Evolutionary conservation across 2,329 filamentous ascomycete species (phyloP), one percentile per base, ranked within the genome.

Genomic region (Fonsecaea erecta): DNA sequence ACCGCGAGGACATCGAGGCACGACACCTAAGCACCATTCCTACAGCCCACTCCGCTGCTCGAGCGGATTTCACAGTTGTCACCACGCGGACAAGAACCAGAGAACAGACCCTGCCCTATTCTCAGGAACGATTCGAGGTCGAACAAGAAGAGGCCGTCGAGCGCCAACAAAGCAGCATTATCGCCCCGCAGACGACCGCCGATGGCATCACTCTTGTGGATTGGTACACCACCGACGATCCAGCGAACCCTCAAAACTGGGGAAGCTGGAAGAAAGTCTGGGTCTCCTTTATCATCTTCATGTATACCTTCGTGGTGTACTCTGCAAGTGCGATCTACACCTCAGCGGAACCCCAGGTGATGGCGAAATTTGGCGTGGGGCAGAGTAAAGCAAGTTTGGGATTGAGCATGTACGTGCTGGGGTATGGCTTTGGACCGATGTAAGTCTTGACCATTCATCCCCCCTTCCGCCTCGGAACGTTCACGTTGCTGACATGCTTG

Each of bases 221-320:
- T 52, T 77, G 75, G 75, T 77, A 76, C 57, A 81, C 78, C 51
- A 83, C 81, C 16, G 84, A 86, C 65, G 85, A 87, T 68, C 73
- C 77, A 3, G 83, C 78, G 2, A 85, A 87, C 71, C 85, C 85
- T 12, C 73, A 75, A 61, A 76, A 77, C 56, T 77, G 75, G 75
- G 71, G 71, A 9, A 72, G 71, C 52, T 54, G 58, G 40, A 74
- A 74, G 61, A 75, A 75, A 12, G 70, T 69, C 12, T 67, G 72
- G 12, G 46, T 68, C 24, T 59, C 52, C 74, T 21, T 67, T 24
- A 18, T 64, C 34, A 64, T 67, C 32, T 63, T 64, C 54, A 14
- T 66, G 40, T 78, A 79, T 55, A 78, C 77, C 5, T 78, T 78
- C 12, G 74, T 74, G 3, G 74, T 78, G 3, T 79, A 79, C 63